Base-by-base conservation (phyloP, 2,329 filamentous ascomycete genomes). In the Curvularia sp. region DNA sequence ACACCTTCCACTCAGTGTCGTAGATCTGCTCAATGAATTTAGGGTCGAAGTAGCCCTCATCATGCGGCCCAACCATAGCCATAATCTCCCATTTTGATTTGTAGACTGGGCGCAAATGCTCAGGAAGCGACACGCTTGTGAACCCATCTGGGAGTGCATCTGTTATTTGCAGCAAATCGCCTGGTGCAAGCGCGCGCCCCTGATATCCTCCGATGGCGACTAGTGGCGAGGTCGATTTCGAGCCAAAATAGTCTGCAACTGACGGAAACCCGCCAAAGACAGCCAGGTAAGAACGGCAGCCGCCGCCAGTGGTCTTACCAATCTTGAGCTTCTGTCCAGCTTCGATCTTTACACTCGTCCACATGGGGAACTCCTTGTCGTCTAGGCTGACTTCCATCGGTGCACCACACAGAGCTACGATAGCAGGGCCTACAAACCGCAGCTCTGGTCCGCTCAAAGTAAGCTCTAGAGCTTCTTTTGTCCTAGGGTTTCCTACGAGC, bases 151-250 rank as follows among this genome's bases (percentile, higher is more conserved):
- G 80, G 1, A 79, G 43, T 0, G 78, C 67, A n/a, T 76, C 77
- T 2, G 69, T 68, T 12, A 85, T 78, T 3, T 79, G 75, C 1
- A 87, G 72, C 12, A 85, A 71, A 63, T 87, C 85, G 1, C 85
- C 84, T 1, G 84, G 77, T 2, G 82, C 80, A 22, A 88, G 77
- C 41, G 80, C 78, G 47, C 86, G 78, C 5, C 85, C 86, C 71
- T 88, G 86, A 44, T 86, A 85, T 0, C 86, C 86, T 24, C 86
- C 86, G 20, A 88, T 82, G 0, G 79, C 82, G 15, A 87, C 82
- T 49, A 85, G 77, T 1, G 86, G 85, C 26, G 82, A 82, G 0
- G 86, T 88, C 0, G 84, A 82, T 64, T 88, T 88, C 18, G 83
- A 86, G 1, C 82, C 83, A 53, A 88, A 86, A 70, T 84, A 87